phyloP scores from a whole-genome alignment of 352 stramenopile species.

The Globisporangium uncinulatum region DNA sequence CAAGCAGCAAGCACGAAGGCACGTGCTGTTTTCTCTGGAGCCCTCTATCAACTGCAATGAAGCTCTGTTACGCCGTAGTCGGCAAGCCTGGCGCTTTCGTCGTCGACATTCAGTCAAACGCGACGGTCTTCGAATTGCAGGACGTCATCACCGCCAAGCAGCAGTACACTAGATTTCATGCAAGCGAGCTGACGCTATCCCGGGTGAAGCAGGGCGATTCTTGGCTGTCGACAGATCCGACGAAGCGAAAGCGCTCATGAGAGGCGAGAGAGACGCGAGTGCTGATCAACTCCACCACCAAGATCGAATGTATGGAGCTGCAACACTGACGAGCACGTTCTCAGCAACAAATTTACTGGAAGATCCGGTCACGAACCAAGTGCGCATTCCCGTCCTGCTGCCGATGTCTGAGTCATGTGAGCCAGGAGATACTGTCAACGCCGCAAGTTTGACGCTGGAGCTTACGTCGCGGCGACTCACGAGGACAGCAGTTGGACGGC shows the following conservation, averaged over 20 bases:
- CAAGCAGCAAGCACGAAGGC: too few relatives aligned
- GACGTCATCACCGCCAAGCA: not conserved
- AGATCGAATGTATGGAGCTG: not conserved
- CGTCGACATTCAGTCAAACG: not conserved
- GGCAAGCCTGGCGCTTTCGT: not conserved
- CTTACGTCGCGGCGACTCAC: too few relatives aligned
- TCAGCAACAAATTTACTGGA: not conserved
- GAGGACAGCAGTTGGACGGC: too few relatives aligned
- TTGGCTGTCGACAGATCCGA: not conserved
- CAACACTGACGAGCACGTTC: not conserved
- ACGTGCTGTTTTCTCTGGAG: too few relatives aligned
- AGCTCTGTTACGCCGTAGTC: slow-evolving; percentile 10
- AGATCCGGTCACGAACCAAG: not conserved
- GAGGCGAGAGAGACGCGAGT: not conserved
- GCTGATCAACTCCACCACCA: not conserved
- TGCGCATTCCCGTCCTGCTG: not conserved
- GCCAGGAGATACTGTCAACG: not conserved
- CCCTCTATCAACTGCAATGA: slow-evolving; percentile 25
- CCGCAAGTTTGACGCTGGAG: too few relatives aligned
- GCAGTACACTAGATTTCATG: not conserved
- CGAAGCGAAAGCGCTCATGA: not conserved
- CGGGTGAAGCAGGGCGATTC: not conserved
- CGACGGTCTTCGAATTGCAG: not conserved
- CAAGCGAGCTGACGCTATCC: not conserved
- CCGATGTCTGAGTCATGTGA: too few relatives aligned